phyloP scores from a whole-genome alignment of 1,139 yeast genomes.

The Hemisphaericaspora lyxosophila region DNA sequence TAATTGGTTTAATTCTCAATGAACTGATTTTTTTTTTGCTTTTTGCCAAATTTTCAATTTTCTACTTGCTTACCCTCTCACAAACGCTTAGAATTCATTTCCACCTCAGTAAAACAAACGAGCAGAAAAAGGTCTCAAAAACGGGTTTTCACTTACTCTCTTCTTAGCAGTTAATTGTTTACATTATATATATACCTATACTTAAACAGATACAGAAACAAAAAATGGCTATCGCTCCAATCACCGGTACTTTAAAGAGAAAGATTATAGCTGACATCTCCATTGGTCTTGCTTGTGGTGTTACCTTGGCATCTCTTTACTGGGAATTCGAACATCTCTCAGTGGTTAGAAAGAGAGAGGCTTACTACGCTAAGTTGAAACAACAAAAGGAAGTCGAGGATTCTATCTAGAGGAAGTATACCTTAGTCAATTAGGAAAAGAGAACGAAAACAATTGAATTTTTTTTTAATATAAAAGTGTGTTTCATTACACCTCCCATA shows the following conservation, averaged over 20 bases:
- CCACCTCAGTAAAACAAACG: too few relatives aligned
- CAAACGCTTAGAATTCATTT: too few relatives aligned
- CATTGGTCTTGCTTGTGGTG: conserved; percentile 56
- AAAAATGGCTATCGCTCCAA: conserved; percentile 85
- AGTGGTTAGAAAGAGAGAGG: conserved; percentile 73
- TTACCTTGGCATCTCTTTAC: conserved; percentile 32
- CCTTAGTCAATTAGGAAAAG: too few relatives aligned
- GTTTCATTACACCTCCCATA: too few relatives aligned
- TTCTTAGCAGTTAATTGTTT: neutral
- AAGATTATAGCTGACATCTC: conserved; percentile 79
- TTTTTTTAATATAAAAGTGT: too few relatives aligned
- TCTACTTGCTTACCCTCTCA: too few relatives aligned
- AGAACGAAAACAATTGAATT: neutral
- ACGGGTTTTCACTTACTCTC: too few relatives aligned
- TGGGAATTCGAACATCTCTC: conserved; percentile 61
- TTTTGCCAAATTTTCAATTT: too few relatives aligned
- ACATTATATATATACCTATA: too few relatives aligned
- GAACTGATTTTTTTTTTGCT: conserved; percentile 19
- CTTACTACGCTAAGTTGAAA: conserved; percentile 74
- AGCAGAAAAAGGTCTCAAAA: neutral
- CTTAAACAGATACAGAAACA: too few relatives aligned
- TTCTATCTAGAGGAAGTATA: conserved; percentile 5
- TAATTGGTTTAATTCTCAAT: conserved; percentile 16
- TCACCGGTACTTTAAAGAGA: conserved; percentile 81
- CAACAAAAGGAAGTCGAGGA: conserved; percentile 74